Conservation (phyloP, 441 rosid species). For the Populus tomentosa region DNA sequence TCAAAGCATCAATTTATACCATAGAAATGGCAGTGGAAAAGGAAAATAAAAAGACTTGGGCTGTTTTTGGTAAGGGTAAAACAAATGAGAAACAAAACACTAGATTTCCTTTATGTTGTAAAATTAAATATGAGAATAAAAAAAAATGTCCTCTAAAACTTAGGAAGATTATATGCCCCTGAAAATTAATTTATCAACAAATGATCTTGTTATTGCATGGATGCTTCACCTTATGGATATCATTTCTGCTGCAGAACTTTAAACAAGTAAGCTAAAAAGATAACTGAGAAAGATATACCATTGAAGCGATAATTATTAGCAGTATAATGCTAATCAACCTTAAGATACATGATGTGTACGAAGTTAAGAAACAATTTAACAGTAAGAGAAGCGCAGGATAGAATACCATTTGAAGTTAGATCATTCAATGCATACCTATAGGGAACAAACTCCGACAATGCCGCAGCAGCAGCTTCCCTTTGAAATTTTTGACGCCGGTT, state of each 20-base stretch:
- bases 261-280: no score
- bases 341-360: neutral
- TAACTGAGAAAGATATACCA: neutral
- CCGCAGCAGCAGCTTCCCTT: constrained; percentile 98
- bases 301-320: neutral
- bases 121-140: neutral
- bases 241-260: no score
- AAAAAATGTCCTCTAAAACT: neutral
- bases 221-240: neutral
- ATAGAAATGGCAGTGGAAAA: neutral
- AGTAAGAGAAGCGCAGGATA: constrained; percentile 8
- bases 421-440: constrained; percentile 54
- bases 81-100: neutral
- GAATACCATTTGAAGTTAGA: constrained; percentile 5
- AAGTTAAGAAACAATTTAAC: neutral
- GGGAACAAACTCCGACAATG: constrained; percentile 89
- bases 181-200: neutral
- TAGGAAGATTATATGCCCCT: neutral
- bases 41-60: neutral
- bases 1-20: neutral
- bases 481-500: constrained; percentile 70
- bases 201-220: neutral
- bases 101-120: neutral
- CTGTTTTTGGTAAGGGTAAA: neutral
- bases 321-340: neutral